Evolutionary conservation across 495 filamentous ascomycete genomes (phyloP).

Genomic region (Aspergillus wentii): DNA sequence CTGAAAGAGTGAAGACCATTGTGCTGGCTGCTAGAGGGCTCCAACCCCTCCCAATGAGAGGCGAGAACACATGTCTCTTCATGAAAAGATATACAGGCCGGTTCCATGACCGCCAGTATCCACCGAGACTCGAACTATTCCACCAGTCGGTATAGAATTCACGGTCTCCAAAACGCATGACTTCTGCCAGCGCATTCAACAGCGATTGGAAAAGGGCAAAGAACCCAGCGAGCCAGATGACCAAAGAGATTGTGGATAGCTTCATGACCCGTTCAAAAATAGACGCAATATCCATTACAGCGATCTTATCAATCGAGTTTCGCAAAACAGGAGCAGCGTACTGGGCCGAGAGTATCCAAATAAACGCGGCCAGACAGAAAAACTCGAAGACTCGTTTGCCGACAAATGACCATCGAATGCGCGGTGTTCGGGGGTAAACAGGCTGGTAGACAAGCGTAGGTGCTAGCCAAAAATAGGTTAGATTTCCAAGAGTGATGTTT

Average conservation of each 20-base stretch:
- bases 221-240: constrained; percentile 96
- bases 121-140: constrained; percentile 81
- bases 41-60: constrained; percentile 78
- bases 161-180: constrained; percentile 85
- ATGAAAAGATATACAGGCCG: constrained; percentile 96
- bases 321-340: constrained; percentile 85
- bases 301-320: constrained; percentile 84
- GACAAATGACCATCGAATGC: constrained; percentile 82
- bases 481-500: constrained; percentile 82
- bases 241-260: constrained; percentile 83
- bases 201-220: constrained; percentile 90
- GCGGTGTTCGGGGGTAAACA: constrained; percentile 76
- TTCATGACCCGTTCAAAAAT: constrained; percentile 92
- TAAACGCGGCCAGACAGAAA: constrained; percentile 69
- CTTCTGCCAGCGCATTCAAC: constrained; percentile 85
- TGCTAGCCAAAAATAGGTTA: constrained; percentile 95
- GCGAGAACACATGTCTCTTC: constrained; percentile 85
- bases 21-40: constrained; percentile 60
- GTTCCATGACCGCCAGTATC: constrained; percentile 96
- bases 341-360: constrained; percentile 89
- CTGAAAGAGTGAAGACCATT: constrained; percentile 80
- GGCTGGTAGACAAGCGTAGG: constrained; percentile 96
- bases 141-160: constrained; percentile 98
- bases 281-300: constrained; percentile 69
- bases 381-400: constrained; percentile 75